phyloP scores from a whole-genome alignment of 2,329 filamentous ascomycete species.

The Biscogniauxia marginata region DNA sequence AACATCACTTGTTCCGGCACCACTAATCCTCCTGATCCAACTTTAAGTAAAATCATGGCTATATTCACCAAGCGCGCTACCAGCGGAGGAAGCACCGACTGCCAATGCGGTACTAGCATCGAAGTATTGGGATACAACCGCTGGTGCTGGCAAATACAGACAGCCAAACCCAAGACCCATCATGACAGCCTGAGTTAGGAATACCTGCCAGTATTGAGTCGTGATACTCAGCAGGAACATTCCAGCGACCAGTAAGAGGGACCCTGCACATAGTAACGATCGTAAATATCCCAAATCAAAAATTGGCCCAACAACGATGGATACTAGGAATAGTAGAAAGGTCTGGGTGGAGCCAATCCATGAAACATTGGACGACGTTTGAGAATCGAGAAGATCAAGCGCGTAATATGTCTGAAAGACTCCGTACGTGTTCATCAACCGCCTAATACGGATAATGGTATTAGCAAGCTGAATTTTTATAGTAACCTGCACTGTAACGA shows the following conservation, averaged over 20 bases:
- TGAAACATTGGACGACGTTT: conserved; percentile 17
- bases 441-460: conserved; percentile 3
- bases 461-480: no score
- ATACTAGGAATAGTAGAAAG: conserved; percentile 18
- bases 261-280: conserved; percentile 11
- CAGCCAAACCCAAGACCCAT: conserved; percentile 19
- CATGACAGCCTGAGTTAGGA: conserved; percentile 14
- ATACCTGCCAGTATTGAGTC: conserved; percentile 15
- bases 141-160: conserved; percentile 18
- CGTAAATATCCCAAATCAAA: conserved; percentile 22
- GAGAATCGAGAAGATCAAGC: conserved; percentile 2
- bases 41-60: no score
- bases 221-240: conserved; percentile 14
- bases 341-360: conserved; percentile 25
- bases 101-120: conserved; percentile 13
- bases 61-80: conserved; percentile 15
- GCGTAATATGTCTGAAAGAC: conserved; percentile 26
- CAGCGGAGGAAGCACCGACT: conserved; percentile 15
- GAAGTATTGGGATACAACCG: conserved; percentile 20
- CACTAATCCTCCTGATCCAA: no score
- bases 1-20: background rate
- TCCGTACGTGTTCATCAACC: conserved; percentile 23
- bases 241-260: conserved; percentile 11
- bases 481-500: no score
- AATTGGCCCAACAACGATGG: conserved; percentile 16